A percentile compares a stretch with the other conserved stretches of the same genome.
Conservation (phyloP, 2,329 filamentous ascomycete genomes). For the Xylariaceae sp. region DNA sequence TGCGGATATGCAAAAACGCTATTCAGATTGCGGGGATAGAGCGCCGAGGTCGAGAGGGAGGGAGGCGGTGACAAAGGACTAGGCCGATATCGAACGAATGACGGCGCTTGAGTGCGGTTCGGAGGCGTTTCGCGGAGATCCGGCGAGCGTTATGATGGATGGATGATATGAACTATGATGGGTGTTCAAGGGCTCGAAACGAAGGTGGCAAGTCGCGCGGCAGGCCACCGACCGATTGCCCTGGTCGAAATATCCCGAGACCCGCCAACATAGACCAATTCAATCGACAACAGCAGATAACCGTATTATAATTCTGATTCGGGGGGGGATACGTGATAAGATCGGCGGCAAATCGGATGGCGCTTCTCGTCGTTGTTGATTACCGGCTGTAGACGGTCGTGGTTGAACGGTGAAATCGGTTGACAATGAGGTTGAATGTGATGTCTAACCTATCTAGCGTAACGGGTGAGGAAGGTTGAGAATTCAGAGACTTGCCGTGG, state of each 20-base stretch:
- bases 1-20: too few relatives aligned
- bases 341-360: conserved; percentile 3
- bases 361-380: conserved; percentile 3
- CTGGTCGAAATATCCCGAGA: conserved; percentile 29
- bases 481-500: conserved; percentile 16
- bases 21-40: background rate
- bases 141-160: too few relatives aligned
- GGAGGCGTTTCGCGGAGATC: too few relatives aligned
- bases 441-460: conserved; percentile 2
- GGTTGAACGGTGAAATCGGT: conserved; percentile 7
- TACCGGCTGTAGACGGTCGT: conserved; percentile 1
- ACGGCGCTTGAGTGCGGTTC: too few relatives aligned
- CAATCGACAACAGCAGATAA: conserved; percentile 13
- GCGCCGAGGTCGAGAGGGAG: background rate
- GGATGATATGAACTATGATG: too few relatives aligned
- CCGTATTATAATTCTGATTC: conserved; percentile 3
- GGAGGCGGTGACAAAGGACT: conserved; percentile 4
- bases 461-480: conserved; percentile 13
- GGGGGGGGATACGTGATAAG: background rate
- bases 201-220: conserved; percentile 34
- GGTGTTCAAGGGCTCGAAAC: background rate
- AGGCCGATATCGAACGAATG: too few relatives aligned
- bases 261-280: conserved; percentile 32
- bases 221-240: conserved; percentile 35
- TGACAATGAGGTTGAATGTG: conserved; percentile 6